These are phyloP conservation scores for Suhomyces coccinellae DNA, from an alignment of 1,139 yeast genomes.

Conservation along the genomic window DNA sequence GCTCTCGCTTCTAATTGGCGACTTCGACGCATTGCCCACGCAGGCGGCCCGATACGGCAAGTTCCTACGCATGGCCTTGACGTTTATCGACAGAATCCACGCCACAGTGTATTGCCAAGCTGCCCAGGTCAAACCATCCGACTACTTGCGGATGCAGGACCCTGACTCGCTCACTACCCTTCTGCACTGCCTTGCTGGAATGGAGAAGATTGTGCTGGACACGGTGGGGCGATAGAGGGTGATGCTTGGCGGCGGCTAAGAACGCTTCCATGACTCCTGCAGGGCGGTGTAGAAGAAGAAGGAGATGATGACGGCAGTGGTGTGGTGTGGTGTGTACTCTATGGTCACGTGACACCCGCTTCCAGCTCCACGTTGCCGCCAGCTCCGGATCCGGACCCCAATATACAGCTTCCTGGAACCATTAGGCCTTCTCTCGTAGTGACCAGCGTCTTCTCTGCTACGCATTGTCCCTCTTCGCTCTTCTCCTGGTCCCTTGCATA, in stretches of 20 bases:
- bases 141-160: slow-evolving; percentile 14
- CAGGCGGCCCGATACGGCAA: slow-evolving; percentile 29
- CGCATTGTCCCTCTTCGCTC: too few species aligned
- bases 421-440: too few species aligned
- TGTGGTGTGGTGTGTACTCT: background rate
- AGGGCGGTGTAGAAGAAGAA: background rate
- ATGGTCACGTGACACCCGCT: too few species aligned
- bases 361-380: background rate
- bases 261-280: background rate
- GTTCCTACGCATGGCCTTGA: slow-evolving; percentile 23
- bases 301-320: too few species aligned
- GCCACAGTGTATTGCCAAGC: slow-evolving; percentile 15
- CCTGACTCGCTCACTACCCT: slow-evolving; percentile 15
- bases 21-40: slow-evolving; percentile 28
- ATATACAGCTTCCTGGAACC: too few species aligned
- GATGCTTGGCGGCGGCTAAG: too few species aligned
- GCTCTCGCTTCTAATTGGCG: slow-evolving; percentile 34
- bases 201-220: slow-evolving; percentile 14
- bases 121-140: slow-evolving; percentile 14
- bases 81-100: slow-evolving; percentile 34
- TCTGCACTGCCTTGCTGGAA: slow-evolving; percentile 25
- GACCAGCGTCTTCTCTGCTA: too few species aligned
- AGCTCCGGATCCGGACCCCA: background rate
- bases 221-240: background rate
- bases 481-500: too few species aligned